phyloP scores from a whole-genome alignment of 2,329 filamentous ascomycete species.

The Xylaria multiplex region DNA sequence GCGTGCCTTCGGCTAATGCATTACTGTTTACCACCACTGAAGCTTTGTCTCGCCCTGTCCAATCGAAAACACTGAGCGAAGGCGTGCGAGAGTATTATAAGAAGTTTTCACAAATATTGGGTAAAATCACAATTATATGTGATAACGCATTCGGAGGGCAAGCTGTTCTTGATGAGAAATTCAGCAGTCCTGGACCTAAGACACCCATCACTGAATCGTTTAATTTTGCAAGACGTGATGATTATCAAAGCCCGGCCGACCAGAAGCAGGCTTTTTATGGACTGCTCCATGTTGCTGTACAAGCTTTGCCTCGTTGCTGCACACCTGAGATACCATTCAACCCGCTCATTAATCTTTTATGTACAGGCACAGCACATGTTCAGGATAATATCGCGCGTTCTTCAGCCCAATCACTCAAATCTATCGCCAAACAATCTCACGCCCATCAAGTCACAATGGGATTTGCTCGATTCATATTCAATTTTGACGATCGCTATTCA shows the following conservation, averaged over 20 bases:
- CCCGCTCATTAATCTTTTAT: constrained; percentile 90
- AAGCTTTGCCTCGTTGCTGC: constrained; percentile 92
- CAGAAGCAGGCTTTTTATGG: constrained; percentile 96
- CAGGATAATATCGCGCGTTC: constrained; percentile 91
- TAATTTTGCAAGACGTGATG: constrained; percentile 86
- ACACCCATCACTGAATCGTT: constrained; percentile 96
- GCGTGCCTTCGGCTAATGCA: constrained; percentile 42
- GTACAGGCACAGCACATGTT: constrained; percentile 95
- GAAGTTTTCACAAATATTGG: constrained; percentile 92
- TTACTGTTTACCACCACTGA: constrained; percentile 62
- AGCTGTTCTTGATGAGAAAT: constrained; percentile 94
- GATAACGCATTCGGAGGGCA: constrained; percentile 98
- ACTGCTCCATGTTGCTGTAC: constrained; percentile 91
- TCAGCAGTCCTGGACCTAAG: constrained; percentile 85
- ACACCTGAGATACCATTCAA: constrained; percentile 93
- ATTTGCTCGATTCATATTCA: constrained; percentile 97
- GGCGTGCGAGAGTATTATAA: constrained; percentile 85
- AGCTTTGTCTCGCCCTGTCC: constrained; percentile 71
- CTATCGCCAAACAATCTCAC: constrained; percentile 91
- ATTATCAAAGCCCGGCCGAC: constrained; percentile 75
- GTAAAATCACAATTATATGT: constrained; percentile 95
- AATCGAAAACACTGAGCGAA: constrained; percentile 74
- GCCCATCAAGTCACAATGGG: constrained; percentile 96
- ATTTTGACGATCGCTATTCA: constrained; percentile 95
- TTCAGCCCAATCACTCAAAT: constrained; percentile 91